Evolutionary conservation across 1,284 basidiomycete species (phyloP).

Genomic region (Cutaneotrichosporon cavernicola): DNA sequence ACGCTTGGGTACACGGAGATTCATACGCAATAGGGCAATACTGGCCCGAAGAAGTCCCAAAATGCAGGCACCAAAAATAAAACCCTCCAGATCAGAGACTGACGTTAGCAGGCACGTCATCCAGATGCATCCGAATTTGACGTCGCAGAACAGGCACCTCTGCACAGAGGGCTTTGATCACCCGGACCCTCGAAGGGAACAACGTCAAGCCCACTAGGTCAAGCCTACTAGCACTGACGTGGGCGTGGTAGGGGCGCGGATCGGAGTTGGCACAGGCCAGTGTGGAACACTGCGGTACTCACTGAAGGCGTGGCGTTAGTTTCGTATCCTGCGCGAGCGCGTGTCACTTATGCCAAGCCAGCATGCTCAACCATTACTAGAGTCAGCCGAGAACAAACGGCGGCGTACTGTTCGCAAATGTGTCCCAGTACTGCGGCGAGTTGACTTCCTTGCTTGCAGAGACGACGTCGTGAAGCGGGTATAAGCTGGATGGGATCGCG

Average conservation of each 20-base stretch:
- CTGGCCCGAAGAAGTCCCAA: not conserved
- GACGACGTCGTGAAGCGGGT: not conserved
- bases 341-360: not conserved
- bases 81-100: not conserved
- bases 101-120: too few species aligned
- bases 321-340: too few species aligned
- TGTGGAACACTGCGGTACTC: too few species aligned
- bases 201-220: too few species aligned
- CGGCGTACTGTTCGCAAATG: constrained; percentile 39
- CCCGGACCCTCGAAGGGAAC: too few species aligned
- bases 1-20: not conserved
- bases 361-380: constrained; percentile 4
- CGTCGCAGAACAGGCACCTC: too few species aligned
- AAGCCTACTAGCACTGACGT: too few species aligned
- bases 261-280: too few species aligned
- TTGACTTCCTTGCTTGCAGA: constrained; percentile 25
- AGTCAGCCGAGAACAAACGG: not conserved
- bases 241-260: too few species aligned
- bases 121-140: too few species aligned
- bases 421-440: constrained; percentile 39
- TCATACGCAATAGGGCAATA: not conserved
- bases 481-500: constrained; percentile 5
- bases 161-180: too few species aligned
- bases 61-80: not conserved
- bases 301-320: too few species aligned